Evolutionary conservation across 352 stramenopile genomes (phyloP), one percentile per base, ranked within the genome.

Genomic region (Phytophthora citricola): DNA sequence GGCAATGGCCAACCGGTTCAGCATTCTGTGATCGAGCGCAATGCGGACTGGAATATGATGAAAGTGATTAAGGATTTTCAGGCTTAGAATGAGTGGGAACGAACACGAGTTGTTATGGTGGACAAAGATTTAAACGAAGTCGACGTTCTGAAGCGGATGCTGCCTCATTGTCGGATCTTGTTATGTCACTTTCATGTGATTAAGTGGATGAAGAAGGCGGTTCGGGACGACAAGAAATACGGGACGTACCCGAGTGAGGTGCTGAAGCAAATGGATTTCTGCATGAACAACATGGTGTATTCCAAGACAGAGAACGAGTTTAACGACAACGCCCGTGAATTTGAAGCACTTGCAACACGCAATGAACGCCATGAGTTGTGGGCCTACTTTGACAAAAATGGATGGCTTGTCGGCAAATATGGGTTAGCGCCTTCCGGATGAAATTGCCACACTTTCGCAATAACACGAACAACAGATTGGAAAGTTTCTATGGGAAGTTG

Each of bases 71-170:
- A 64, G 12, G 34, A 57, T 12, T 57, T 64, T 12, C 26, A 56
- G 26, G 20, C 10, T 0, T 24, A 45, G 1, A 56, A 50, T 9
- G 17, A 49, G 5, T 64, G 45, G 34, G 24, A 50, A 8, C 15
- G 3, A 3, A 56, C 56, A 4, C 34, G 32, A 22, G n/a, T 64
- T 5, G 57, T 64, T 5, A 50, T 64, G 45, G 45, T 64, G 2
- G 56, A 64, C 8, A 64, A 64, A 11, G 56, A 64, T 57, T n/a
- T 57, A n/a, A 64, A 63, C 10, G 36, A 63, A n/a, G 56, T 63
- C 14, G 45, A 56, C 7, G 45, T 63, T 17, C 24, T 63, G 15
- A 47, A 40, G 10, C 1, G 20, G 1, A 56, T 44, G 40, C 29
- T 59, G 31, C 40, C 52, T 22, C 39, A 20, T 14, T 26, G 5